Conservation (phyloP, 345 rosid species). For the Eucalyptus albens region DNA sequence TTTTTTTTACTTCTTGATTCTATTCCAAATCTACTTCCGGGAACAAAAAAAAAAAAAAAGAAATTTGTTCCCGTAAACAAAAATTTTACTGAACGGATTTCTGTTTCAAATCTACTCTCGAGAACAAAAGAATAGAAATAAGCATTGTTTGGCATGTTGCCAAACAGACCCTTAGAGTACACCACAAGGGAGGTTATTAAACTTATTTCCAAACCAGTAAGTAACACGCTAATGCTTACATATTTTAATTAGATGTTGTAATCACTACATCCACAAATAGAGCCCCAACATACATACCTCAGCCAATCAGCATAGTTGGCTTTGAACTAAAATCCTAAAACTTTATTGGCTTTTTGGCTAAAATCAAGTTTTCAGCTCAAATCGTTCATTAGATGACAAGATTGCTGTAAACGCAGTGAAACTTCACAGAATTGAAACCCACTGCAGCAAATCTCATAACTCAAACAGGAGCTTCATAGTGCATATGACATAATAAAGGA, state of each 20-base stretch:
- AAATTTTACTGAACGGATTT: rapidly evolving
- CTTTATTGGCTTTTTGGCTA: background rate
- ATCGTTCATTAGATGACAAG: background rate
- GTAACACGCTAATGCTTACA: background rate
- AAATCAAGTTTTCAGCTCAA: background rate
- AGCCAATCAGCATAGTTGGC: background rate
- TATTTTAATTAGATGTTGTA: background rate
- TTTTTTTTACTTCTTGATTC: too few species aligned
- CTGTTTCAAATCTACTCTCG: rapidly evolving
- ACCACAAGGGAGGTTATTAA: too few species aligned
- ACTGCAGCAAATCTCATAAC: background rate
- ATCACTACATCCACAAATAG: background rate
- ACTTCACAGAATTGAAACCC: background rate
- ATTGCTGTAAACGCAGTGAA: background rate
- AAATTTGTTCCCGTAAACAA: too few species aligned
- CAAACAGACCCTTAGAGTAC: too few species aligned
- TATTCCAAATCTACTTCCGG: too few species aligned
- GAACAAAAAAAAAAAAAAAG: too few species aligned
- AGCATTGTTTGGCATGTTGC: too few species aligned
- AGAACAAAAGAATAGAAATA: too few species aligned
- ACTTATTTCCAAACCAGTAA: background rate
- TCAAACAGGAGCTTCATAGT: background rate
- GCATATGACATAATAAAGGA: background rate
- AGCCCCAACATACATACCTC: background rate
- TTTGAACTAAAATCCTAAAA: background rate